Percentiles rank a stretch among this genome's conserved stretches.
phyloP scores from a whole-genome alignment of 441 rosid species.

The Manihot esculenta region DNA sequence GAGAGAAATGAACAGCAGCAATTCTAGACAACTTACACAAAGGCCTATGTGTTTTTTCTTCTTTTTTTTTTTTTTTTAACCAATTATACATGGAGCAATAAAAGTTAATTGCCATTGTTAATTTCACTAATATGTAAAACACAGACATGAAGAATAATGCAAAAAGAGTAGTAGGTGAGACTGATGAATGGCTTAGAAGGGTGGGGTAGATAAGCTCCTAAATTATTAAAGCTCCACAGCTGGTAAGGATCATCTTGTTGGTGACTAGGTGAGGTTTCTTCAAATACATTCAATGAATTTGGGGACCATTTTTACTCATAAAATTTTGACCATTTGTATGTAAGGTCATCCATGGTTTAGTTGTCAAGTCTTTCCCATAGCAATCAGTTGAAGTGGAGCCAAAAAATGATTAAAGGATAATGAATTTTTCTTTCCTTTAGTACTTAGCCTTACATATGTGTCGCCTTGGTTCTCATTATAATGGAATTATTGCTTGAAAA shows the following conservation, averaged over 20 bases:
- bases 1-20: too few relatives aligned
- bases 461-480: background rate
- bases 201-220: background rate
- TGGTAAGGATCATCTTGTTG: background rate
- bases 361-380: background rate
- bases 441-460: background rate
- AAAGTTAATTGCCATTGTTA: background rate
- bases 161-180: conserved; percentile 6
- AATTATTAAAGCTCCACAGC: background rate
- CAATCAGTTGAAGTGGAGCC: background rate
- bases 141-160: background rate
- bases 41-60: background rate
- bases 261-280: conserved; percentile 4
- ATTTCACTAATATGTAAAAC: background rate
- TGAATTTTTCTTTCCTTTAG: background rate
- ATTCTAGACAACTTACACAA: background rate
- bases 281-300: conserved; percentile 8
- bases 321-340: background rate
- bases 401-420: background rate
- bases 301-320: background rate
- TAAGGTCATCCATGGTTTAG: background rate
- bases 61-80: background rate
- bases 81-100: background rate
- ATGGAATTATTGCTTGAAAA: background rate
- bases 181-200: background rate